Conservation (phyloP, 2,329 filamentous ascomycete genomes). For the Hymenoscyphus infarciens region DNA sequence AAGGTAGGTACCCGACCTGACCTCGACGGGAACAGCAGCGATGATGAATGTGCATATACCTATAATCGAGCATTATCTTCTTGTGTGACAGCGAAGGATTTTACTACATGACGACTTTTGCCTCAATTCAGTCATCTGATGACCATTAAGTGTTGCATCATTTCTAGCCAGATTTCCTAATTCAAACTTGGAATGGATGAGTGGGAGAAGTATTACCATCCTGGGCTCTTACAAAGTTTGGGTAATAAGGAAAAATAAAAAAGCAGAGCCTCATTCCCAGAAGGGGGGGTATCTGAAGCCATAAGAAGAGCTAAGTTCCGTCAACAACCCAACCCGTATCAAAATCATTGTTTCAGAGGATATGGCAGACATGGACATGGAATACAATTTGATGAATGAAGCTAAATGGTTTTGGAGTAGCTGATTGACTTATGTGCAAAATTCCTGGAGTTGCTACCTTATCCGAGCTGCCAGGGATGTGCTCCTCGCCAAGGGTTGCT, state of each 20-base stretch:
- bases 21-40: neutral
- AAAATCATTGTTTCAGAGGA: neutral
- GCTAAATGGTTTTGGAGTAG: neutral
- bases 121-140: neutral
- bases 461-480: neutral
- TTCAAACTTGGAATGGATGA: neutral
- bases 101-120: neutral
- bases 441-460: neutral
- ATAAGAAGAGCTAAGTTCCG: neutral
- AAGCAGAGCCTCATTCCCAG: neutral
- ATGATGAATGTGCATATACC: neutral
- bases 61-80: neutral
- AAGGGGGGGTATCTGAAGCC: neutral
- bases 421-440: neutral
- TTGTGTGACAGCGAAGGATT: neutral
- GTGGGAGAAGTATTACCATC: neutral
- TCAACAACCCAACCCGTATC: neutral
- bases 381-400: neutral
- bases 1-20: no score
- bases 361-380: neutral
- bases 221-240: neutral
- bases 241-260: no score
- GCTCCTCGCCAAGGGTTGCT: neutral
- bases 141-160: neutral
- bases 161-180: neutral